These are phyloP conservation scores for Tetrapisispora phaffii DNA, from an alignment of 805 yeast genomes.

Conservation along the genomic window DNA sequence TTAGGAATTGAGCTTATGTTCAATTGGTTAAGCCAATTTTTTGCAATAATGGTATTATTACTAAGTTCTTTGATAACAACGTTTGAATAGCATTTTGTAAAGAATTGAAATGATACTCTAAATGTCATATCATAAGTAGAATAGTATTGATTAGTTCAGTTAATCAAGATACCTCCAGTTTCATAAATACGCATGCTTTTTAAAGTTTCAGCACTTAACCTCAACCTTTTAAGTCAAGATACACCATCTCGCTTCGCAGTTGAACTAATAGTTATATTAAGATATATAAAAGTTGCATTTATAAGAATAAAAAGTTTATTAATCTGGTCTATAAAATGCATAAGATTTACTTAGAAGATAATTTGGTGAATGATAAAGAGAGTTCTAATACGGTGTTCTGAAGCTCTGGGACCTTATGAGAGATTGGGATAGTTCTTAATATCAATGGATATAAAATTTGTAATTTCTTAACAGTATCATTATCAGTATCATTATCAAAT, in stretches of 20 bases:
- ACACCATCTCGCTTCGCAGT: no score
- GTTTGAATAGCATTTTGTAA: not conserved
- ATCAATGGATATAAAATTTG: constrained; percentile 23
- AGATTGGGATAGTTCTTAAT: constrained; percentile 26
- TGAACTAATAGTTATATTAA: no score
- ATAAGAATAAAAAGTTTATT: no score
- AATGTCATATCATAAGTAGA: not conserved
- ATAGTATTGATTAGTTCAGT: no score
- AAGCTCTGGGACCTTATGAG: constrained; percentile 25
- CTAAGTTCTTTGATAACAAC: not conserved
- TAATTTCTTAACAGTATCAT: constrained; percentile 9
- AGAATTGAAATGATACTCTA: not conserved
- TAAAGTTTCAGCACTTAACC: no score
- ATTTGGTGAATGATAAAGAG: constrained; percentile 22
- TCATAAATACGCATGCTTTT: no score
- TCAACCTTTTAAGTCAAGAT: no score
- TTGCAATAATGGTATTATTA: constrained; percentile 5
- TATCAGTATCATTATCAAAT: not conserved
- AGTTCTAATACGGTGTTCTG: constrained; percentile 22
- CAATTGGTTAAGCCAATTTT: constrained; percentile 34
- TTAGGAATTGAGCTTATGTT: constrained; percentile 29
- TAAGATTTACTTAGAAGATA: constrained; percentile 6
- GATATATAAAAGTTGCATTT: no score
- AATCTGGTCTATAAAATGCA: not conserved
- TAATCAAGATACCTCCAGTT: no score